Base-by-base conservation (phyloP, 805 yeast genomes). In the Priceomyces fermenticarens region DNA sequence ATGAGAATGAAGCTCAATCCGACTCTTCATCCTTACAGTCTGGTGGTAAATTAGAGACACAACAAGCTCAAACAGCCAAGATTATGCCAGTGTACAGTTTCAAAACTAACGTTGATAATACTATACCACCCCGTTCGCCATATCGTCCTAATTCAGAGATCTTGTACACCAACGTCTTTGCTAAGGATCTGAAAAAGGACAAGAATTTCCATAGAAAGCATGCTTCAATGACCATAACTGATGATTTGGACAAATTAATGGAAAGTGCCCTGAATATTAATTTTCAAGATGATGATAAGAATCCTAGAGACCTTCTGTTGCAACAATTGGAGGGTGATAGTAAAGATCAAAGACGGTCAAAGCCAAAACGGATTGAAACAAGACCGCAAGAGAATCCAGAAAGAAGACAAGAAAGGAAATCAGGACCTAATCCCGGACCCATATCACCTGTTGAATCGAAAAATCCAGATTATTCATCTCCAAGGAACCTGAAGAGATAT, bases 181-280 rank as follows among this genome's bases (percentile, higher is more conserved):
- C 36, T 10, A 27, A 23, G 13, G 30, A 35, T 10, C 40, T 28
- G 7, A 38, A 27, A 10, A 42, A 38, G 9, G 47, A 40, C 13
- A 49, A 41, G 10, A 41, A 35, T 8, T 17, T 36, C 13, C 49
- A 57, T 35, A 16, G 34, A 17, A 50, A 50, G 31, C 51, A 61
- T 15, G 35, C 49, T 3, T 61, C 69, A 5, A 45, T 64, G 32
- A 55, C 54, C 27, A 48, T 67, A 17, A 55, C 54, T 40, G 72
- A 67, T 40, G 73, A 63, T 42, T 54, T 69, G 28, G 72, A 67
- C 41, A 54, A 54, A 38, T 55, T 69, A 40, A 68, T 69, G 75
- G 56, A 54, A 27, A 53, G 57, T 37, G 70, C 70, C 4, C 38
- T 25, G 30, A 35, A 9, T 10, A 12, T 35, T 28, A 23, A 27